These are phyloP conservation scores for Iris pallida DNA, from an alignment of 116 monocot species.

Conservation along the genomic window DNA sequence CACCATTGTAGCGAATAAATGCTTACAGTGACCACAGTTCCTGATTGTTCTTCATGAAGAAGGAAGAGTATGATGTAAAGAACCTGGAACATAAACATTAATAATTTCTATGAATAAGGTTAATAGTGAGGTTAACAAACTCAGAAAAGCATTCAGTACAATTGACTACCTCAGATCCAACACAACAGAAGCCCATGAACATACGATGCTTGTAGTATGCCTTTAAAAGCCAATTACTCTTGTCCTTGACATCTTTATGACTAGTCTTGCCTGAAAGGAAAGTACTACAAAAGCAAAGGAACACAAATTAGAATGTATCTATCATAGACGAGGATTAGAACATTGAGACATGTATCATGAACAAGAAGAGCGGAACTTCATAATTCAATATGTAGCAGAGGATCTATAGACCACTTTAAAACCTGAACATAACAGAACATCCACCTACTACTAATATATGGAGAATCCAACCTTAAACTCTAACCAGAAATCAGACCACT, in stretches of 20 bases:
- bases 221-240: constrained; percentile 77
- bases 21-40: constrained; percentile 57
- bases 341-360: too few relatives aligned
- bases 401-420: too few relatives aligned
- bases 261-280: constrained; percentile 87
- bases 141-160: not conserved
- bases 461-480: too few relatives aligned
- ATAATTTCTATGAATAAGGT: constrained; percentile 2
- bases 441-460: too few relatives aligned
- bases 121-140: not conserved
- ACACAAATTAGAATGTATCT: not conserved
- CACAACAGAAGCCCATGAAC: constrained; percentile 91
- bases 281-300: constrained; percentile 43
- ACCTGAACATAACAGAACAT: too few relatives aligned
- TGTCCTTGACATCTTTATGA: constrained; percentile 91
- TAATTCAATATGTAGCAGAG: too few relatives aligned
- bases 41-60: constrained; percentile 41
- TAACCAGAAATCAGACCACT: too few relatives aligned
- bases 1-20: not conserved
- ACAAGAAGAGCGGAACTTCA: too few relatives aligned
- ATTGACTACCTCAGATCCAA: constrained; percentile 64
- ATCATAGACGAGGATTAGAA: too few relatives aligned
- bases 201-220: constrained; percentile 70
- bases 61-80: constrained; percentile 77
- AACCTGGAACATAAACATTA: constrained; percentile 41